Conservation (phyloP, 495 filamentous ascomycete species). For the Penicillium soppii region DNA sequence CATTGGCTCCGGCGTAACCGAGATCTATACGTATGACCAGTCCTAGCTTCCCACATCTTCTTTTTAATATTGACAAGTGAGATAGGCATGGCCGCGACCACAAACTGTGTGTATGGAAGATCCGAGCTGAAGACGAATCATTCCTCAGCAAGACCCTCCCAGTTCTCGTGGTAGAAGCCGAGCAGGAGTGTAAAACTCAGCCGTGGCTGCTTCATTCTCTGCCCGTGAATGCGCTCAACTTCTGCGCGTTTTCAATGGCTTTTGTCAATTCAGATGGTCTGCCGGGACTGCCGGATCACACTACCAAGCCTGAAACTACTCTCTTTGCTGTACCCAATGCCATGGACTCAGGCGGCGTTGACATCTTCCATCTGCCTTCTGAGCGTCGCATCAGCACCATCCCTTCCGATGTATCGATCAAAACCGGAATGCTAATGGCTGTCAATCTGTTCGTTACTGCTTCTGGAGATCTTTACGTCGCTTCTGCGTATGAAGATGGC, state of each 20-base stretch:
- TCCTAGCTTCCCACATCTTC: neutral
- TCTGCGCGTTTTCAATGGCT: constrained; percentile 78
- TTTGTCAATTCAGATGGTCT: constrained; percentile 14
- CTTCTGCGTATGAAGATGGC: constrained; percentile 87
- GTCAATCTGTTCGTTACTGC: constrained; percentile 54
- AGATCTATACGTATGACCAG: constrained; percentile 62
- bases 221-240: constrained; percentile 90
- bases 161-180: constrained; percentile 48
- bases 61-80: constrained; percentile 1
- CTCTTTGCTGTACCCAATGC: constrained; percentile 77
- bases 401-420: constrained; percentile 49
- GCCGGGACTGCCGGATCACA: neutral
- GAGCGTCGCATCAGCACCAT: constrained; percentile 68
- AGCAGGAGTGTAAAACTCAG: constrained; percentile 38
- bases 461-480: constrained; percentile 44
- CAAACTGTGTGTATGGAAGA: constrained; percentile 80
- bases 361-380: constrained; percentile 82
- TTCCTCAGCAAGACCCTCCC: constrained; percentile 69
- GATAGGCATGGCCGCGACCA: constrained; percentile 86
- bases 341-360: constrained; percentile 73
- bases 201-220: constrained; percentile 87
- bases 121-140: constrained; percentile 54
- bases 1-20: constrained; percentile 51
- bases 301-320: constrained; percentile 25
- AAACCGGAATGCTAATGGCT: constrained; percentile 92